Percentiles rank a stretch among this genome's conserved stretches.
These are phyloP conservation scores for Eragrostis nindensis DNA, from an alignment of 176 grass and related monocot species.

Conservation along the genomic window DNA sequence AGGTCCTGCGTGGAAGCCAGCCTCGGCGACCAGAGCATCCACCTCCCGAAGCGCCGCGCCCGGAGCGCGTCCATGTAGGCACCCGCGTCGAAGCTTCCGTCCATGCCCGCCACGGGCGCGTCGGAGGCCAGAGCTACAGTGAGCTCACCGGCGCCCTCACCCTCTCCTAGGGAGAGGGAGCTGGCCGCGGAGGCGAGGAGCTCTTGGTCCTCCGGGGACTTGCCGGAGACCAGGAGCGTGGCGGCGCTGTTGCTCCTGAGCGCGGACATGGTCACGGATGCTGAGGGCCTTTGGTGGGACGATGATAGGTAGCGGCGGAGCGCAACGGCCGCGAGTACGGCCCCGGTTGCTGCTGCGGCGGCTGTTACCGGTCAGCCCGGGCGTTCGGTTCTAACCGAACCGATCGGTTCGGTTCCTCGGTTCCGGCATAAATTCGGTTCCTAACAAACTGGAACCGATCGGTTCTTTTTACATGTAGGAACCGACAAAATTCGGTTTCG, in stretches of 20 bases:
- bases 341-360: conserved; percentile 14
- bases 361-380: too few species aligned
- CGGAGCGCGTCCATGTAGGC: conserved; percentile 68
- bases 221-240: conserved; percentile 63
- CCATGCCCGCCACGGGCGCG: not conserved
- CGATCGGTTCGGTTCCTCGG: too few species aligned
- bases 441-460: too few species aligned
- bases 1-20: conserved; percentile 85
- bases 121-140: conserved; percentile 45
- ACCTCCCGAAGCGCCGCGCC: conserved; percentile 65
- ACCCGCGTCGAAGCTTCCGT: conserved; percentile 41
- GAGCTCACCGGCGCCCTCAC: conserved; percentile 1
- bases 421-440: too few species aligned
- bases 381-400: too few species aligned
- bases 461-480: too few species aligned
- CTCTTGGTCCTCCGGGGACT: conserved; percentile 55
- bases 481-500: too few species aligned
- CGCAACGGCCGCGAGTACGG: conserved; percentile 38
- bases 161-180: not conserved
- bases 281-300: not conserved
- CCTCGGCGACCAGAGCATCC: conserved; percentile 85
- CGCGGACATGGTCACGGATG: not conserved
- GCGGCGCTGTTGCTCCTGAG: not conserved
- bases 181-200: conserved; percentile 40
- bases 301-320: conserved; percentile 41